Evolutionary conservation across 2,329 filamentous ascomycete genomes (phyloP).

Genomic region (Neurospora crassa): DNA sequence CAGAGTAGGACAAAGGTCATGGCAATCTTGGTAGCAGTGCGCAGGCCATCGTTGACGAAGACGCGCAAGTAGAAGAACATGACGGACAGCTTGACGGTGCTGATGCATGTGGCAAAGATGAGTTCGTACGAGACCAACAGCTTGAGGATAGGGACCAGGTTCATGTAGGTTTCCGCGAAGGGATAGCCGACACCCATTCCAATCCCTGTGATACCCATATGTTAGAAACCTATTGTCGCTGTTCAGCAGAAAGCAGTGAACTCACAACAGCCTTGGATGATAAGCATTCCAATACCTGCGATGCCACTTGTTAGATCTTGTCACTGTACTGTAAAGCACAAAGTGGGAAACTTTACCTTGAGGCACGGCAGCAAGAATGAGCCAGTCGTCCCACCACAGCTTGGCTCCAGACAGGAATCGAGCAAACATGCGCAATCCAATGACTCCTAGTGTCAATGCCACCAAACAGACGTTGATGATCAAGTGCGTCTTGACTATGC

Average conservation of each 20-base stretch:
- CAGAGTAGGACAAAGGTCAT: constrained; percentile 19
- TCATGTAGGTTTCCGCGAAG: constrained; percentile 15
- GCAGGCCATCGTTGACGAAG: constrained; percentile 24
- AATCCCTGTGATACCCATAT: constrained; percentile 4
- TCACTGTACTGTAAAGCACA: too few relatives aligned
- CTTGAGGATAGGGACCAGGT: constrained; percentile 19
- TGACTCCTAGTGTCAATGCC: constrained; percentile 15
- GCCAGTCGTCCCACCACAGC: constrained; percentile 29
- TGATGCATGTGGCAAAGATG: constrained; percentile 25
- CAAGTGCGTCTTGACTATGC: constrained; percentile 18
- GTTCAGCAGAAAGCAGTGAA: not conserved
- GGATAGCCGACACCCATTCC: constrained; percentile 20
- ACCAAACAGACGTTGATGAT: constrained; percentile 18
- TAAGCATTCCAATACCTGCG: constrained; percentile 17
- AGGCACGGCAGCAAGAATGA: constrained; percentile 26
- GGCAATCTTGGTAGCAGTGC: constrained; percentile 21
- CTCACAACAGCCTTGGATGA: constrained; percentile 24
- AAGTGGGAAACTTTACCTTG: constrained; percentile 10
- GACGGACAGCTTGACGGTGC: constrained; percentile 31
- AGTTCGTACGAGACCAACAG: constrained; percentile 29
- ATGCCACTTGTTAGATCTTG: too few relatives aligned
- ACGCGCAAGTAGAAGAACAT: constrained; percentile 34
- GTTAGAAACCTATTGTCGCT: not conserved
- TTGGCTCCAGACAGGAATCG: constrained; percentile 19
- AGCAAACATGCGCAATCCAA: constrained; percentile 20